Evolutionary conservation across 2,329 filamentous ascomycete genomes (phyloP), one percentile per base, ranked within the genome.

Genomic region (Neonectria ditissima): DNA sequence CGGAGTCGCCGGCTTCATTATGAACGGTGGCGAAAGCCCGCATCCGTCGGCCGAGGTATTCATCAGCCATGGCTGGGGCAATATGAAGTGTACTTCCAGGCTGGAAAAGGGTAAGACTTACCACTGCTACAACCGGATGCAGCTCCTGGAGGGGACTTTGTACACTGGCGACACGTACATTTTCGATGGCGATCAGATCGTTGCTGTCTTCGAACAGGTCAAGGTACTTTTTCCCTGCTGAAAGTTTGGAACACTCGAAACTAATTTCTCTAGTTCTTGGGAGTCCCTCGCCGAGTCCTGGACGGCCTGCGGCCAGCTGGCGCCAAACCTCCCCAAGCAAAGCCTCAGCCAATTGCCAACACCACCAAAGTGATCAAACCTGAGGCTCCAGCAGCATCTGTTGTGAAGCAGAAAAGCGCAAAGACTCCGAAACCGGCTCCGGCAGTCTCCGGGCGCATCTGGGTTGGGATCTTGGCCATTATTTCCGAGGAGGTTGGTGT

Each of bases 401-500:
- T n/a, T 13, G 7, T 7, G 45, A 41, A 62, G 39, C 22, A 55
- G 32, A 4, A 18, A 20, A 16, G 24, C 13, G 7, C 53, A 10
- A 55, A 78, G 83, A 1, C 76, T 78, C 28, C 69, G 71, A 41
- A 45, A 18, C 6, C 34, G 16, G 7, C 69, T 69, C 39, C 54
- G 16, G 24, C 18, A 3, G 11, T 28, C 3, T 39, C 65, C 5
- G n/a, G 55, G 4, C 20, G 44, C 9, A 44, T 28, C 22, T 71
- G 67, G 65, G 20, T 63, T 18, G 44, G 57, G 1, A 68, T 69
- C 26, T 39, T 63, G 75, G 78, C 50, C 77, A 81, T 67, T 80
- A 83, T 73, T 73, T 87, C 89, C n/a, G 82, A 85, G 39, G 90
- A 92, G 76, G 91, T 92, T 85, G 89, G 89, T 61, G 87, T 92